Base-by-base conservation (phyloP, 2,329 filamentous ascomycete species). In the Penicillium expansum region DNA sequence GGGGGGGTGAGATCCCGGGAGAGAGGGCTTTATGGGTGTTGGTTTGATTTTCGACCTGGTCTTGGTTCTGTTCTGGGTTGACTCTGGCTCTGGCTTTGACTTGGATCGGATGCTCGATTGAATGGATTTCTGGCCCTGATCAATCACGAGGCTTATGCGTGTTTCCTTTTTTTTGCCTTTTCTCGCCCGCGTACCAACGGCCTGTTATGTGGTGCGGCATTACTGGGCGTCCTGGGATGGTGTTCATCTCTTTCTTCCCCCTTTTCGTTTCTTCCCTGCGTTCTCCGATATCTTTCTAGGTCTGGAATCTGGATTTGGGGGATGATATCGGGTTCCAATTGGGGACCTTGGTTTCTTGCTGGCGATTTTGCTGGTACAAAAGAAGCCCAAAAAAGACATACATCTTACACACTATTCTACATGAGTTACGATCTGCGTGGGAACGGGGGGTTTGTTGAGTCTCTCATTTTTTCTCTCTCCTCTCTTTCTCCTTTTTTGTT, bases 371-470 rank as follows among this genome's bases (percentile, higher is more conserved):
- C 41, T 51, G 43, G 44, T 49, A 33, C 45, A 57, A 57, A 48
- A 35, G 51, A 44, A 48, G 42, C 48, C 41, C 33, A 27, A 47
- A 55, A 56, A 52, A 52, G 54, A 48, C 37, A 57, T 54, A 44
- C 37, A 57, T 48, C 11, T 56, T 47, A 52, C 53, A 52, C 53
- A 56, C 48, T 33, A 27, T 56, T 49, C 16, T 55, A 52, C 18
- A 52, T 52, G 48, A 52, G 10, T 52, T 51, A 55, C 24, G 48
- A 52, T 52, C 9, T 44, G 47, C n/a, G n/a, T 14, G 32, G 39
- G 32, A 16, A n/a, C 7, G 22, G 38, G 37, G n/a, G 16, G 13
- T 37, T 22, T 29, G 10, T 29, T 42, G 11, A 18, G 11, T 33
- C 13, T 16, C 24, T 30, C 11, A 2, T 43, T 35, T 11, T 18